A percentile compares a stretch with the other conserved stretches of the same genome.
These are phyloP conservation scores for Stagonosporopsis rhizophila DNA, from an alignment of 2,329 filamentous ascomycete species.

Conservation along the genomic window DNA sequence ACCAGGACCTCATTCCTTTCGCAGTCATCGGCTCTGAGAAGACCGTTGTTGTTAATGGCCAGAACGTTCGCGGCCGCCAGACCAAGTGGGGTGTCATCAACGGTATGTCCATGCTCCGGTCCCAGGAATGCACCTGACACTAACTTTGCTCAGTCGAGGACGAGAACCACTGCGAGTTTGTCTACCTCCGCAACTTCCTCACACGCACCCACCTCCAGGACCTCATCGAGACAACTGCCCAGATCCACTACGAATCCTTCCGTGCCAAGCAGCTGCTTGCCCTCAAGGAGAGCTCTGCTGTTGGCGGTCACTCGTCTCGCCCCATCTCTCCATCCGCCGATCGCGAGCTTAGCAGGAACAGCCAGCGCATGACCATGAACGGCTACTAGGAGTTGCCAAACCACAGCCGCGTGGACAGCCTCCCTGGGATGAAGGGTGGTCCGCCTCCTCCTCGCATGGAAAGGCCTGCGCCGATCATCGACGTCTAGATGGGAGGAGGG, in stretches of 20 bases:
- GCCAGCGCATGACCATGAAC: constrained; percentile 98
- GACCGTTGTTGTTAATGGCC: constrained; percentile 95
- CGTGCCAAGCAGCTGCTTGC: constrained; percentile 98
- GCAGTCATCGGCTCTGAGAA: constrained; percentile 98
- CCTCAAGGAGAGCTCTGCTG: constrained; percentile 96
- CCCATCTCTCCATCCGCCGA: constrained; percentile 96
- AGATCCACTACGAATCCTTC: constrained; percentile 99
- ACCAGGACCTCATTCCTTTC: constrained; percentile 89
- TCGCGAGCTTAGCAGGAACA: constrained; percentile 94
- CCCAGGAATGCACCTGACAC: background rate
- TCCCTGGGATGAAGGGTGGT: constrained; percentile 31
- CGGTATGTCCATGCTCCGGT: constrained; percentile 34
- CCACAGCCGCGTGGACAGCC: constrained; percentile 43
- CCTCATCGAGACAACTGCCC: constrained; percentile 97
- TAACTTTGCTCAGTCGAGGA: constrained; percentile 74
- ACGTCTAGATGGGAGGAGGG: constrained; percentile 24
- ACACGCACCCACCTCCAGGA: constrained; percentile 98
- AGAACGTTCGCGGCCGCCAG: constrained; percentile 96
- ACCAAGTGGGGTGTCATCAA: constrained; percentile 99
- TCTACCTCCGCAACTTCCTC: constrained; percentile 97
- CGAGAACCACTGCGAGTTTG: constrained; percentile 99
- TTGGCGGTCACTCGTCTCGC: constrained; percentile 77
- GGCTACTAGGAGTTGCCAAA: constrained; percentile 74
- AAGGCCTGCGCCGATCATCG: constrained; percentile 32
- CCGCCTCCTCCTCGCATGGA: constrained; percentile 34